Evolutionary conservation across 805 yeast genomes (phyloP).

Genomic region (Yarrowia divulgata): DNA sequence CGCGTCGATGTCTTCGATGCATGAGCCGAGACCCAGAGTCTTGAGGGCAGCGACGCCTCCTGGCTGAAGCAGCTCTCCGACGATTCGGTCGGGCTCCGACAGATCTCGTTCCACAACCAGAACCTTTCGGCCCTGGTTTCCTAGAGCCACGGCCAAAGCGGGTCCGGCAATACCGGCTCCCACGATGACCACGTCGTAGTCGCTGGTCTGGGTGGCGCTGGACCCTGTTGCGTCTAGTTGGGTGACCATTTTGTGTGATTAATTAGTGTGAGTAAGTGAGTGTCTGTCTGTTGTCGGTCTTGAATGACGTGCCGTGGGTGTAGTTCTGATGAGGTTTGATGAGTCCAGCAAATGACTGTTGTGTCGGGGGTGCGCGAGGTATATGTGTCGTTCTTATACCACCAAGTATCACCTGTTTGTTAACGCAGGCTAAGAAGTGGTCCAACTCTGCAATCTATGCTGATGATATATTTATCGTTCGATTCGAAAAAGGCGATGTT

Average conservation of each 20-base stretch:
- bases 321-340: too few relatives aligned
- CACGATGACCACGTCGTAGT: constrained; percentile 83
- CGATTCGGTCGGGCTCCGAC: constrained; percentile 92
- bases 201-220: constrained; percentile 27
- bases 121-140: constrained; percentile 87
- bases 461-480: constrained; percentile 33
- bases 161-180: constrained; percentile 99
- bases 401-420: constrained; percentile 30
- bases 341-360: too few relatives aligned
- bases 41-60: constrained; percentile 87
- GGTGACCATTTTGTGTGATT: constrained; percentile 15
- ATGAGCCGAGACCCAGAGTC: constrained; percentile 81
- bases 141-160: constrained; percentile 85
- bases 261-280: not conserved
- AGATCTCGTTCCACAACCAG: constrained; percentile 84
- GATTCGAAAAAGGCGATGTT: constrained; percentile 25
- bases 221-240: constrained; percentile 6
- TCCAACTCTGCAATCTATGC: constrained; percentile 32
- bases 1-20: constrained; percentile 79
- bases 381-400: constrained; percentile 9
- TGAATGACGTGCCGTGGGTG: too few relatives aligned
- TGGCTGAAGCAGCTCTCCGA: constrained; percentile 97
- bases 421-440: constrained; percentile 15
- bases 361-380: too few relatives aligned
- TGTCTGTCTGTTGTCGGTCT: not conserved